Percentiles rank a stretch among this genome's conserved stretches.
Conservation (phyloP, 768 basidiomycete species). For the Leucocoprinus birnbaumii region DNA sequence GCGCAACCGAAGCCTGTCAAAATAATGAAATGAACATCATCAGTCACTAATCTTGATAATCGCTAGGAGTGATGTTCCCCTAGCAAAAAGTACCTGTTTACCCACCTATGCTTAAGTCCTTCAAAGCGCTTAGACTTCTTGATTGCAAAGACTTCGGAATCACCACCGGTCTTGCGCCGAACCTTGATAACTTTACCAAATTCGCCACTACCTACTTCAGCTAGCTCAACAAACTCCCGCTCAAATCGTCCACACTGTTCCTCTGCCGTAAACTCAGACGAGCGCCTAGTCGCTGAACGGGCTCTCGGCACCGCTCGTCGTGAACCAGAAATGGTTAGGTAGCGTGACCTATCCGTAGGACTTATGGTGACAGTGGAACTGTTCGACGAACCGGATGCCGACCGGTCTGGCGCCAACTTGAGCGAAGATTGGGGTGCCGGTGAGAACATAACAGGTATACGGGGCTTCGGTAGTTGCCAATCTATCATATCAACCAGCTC, state of each 20-base stretch:
- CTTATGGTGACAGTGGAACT: conserved; percentile 46
- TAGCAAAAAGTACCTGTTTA: conserved; percentile 19
- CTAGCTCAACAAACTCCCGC: conserved; percentile 75
- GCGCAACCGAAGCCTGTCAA: conserved; percentile 70
- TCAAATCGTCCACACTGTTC: conserved; percentile 70
- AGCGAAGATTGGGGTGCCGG: conserved; percentile 2
- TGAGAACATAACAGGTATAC: conserved; percentile 35
- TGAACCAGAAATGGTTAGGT: conserved; percentile 19
- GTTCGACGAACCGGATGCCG: conserved; percentile 58
- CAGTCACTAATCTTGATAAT: conserved; percentile 8
- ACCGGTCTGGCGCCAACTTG: conserved; percentile 29
- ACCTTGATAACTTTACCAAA: conserved; percentile 93
- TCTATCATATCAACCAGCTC: conserved; percentile 31
- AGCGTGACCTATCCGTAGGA: conserved; percentile 34
- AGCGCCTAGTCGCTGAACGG: conserved; percentile 23
- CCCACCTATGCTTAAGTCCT: conserved; percentile 86
- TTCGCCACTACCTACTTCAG: conserved; percentile 85
- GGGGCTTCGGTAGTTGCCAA: conserved; percentile 52
- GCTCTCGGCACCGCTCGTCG: conserved; percentile 22
- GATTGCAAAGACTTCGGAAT: conserved; percentile 69
- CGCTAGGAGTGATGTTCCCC: conserved; percentile 11
- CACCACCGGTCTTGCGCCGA: conserved; percentile 56
- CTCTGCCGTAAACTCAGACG: conserved; percentile 39
- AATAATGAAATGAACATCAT: conserved; percentile 12
- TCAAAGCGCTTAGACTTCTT: conserved; percentile 95